These are phyloP conservation scores for Clohesyomyces aquaticus DNA, from an alignment of 495 filamentous ascomycete species.

Conservation along the genomic window DNA sequence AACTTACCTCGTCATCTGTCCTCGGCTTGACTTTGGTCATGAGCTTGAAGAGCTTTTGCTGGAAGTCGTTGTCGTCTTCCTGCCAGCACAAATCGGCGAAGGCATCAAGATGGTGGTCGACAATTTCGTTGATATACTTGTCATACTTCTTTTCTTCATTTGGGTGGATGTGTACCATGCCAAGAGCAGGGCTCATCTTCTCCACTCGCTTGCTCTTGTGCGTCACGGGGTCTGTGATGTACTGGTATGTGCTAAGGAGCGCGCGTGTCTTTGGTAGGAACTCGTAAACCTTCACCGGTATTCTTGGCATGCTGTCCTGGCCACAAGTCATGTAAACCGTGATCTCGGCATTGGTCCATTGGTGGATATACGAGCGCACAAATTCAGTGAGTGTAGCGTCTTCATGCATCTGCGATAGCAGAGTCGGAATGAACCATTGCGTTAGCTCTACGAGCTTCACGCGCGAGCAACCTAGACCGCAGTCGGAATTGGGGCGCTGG, in stretches of 20 bases:
- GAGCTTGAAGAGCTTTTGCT: conserved; percentile 40
- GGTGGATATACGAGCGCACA: conserved; percentile 38
- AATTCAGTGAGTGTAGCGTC: conserved; percentile 43
- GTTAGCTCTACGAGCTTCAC: conserved; percentile 43
- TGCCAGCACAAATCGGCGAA: conserved; percentile 42
- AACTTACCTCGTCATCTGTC: conserved; percentile 41
- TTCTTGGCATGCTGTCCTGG: conserved; percentile 27
- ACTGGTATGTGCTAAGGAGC: conserved; percentile 43
- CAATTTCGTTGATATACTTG: conserved; percentile 45
- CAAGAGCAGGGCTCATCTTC: conserved; percentile 47
- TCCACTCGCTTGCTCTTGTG: conserved; percentile 3
- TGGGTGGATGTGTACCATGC: conserved; percentile 43
- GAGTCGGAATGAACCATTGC: conserved; percentile 43
- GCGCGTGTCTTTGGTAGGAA: conserved; percentile 42
- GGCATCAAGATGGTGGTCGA: conserved; percentile 42
- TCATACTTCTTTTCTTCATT: conserved; percentile 45
- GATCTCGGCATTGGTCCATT: conserved; percentile 35
- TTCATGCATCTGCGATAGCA: conserved; percentile 46
- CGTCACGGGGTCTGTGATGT: conserved; percentile 40
- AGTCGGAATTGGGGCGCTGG: conserved; percentile 37
- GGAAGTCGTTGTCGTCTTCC: conserved; percentile 46
- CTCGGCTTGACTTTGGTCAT: conserved; percentile 42
- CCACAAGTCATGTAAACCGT: conserved; percentile 32
- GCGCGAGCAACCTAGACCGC: conserved; percentile 43
- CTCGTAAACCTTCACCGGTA: conserved; percentile 46